Percentiles rank a stretch among this genome's conserved stretches.
These are phyloP conservation scores for Colletotrichum cereale DNA, from an alignment of 2,329 filamentous ascomycete genomes.

Conservation along the genomic window DNA sequence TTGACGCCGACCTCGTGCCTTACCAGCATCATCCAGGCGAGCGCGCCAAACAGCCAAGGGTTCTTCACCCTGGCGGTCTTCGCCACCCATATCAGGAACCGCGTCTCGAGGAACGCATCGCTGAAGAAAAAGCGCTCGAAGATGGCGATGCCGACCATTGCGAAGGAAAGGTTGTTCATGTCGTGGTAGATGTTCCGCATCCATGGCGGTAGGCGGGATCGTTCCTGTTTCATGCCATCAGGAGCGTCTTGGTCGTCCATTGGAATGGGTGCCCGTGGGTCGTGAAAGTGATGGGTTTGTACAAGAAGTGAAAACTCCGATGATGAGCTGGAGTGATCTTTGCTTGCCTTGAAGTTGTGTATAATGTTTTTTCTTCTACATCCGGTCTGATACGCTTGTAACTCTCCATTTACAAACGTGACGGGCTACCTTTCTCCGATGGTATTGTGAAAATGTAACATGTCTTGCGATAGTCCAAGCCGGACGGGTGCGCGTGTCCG, in stretches of 20 bases:
- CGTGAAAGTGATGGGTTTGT: not conserved
- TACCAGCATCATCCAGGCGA: not conserved
- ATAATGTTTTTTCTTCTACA: not conserved
- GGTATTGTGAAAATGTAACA: not conserved
- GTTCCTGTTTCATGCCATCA: not conserved
- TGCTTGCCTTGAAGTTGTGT: not conserved
- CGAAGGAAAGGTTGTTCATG: not conserved
- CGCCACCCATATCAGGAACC: not conserved
- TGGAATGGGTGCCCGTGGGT: fast-evolving
- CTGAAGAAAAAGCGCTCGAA: not conserved
- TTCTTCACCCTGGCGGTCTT: not conserved
- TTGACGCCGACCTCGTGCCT: too few species aligned
- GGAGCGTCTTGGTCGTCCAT: not conserved
- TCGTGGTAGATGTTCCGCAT: not conserved
- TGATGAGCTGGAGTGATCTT: not conserved
- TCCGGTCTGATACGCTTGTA: not conserved
- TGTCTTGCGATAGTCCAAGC: not conserved
- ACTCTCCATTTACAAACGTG: not conserved
- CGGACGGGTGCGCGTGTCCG: not conserved
- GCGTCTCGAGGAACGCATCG: not conserved
- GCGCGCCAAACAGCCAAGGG: not conserved
- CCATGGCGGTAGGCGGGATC: not conserved
- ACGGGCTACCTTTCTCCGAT: not conserved
- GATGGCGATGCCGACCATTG: not conserved
- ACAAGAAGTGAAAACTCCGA: not conserved